These are phyloP conservation scores for Aspergillus arachidicola DNA, from an alignment of 2,329 filamentous ascomycete genomes.

Conservation along the genomic window DNA sequence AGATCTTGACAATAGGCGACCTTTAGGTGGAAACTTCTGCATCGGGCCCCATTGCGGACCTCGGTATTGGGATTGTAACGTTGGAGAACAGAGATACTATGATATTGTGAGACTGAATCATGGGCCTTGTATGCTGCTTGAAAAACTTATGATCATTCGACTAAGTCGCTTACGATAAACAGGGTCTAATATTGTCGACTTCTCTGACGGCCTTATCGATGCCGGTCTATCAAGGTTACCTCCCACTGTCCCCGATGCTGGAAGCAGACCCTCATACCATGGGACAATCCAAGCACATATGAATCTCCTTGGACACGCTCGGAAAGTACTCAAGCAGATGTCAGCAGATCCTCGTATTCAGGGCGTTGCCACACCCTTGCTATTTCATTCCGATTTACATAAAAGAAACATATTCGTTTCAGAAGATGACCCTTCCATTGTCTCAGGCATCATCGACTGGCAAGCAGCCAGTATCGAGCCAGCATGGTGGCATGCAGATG, in stretches of 20 bases:
- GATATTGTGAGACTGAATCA: slow-evolving; percentile 34
- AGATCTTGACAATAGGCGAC: slow-evolving; percentile 13
- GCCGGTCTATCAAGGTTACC: slow-evolving; percentile 41
- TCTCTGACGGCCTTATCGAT: slow-evolving; percentile 43
- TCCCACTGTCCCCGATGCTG: slow-evolving; percentile 16
- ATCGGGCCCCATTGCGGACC: slow-evolving; percentile 34
- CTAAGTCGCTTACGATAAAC: background rate
- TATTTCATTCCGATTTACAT: slow-evolving; percentile 47
- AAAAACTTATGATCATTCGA: too few species aligned
- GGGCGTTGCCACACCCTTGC: slow-evolving; percentile 30
- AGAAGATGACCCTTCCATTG: slow-evolving; percentile 38
- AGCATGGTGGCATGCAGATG: slow-evolving; percentile 42
- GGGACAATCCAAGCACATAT: slow-evolving; percentile 37
- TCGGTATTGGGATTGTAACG: slow-evolving; percentile 28
- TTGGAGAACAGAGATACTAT: slow-evolving; percentile 33
- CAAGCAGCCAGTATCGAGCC: slow-evolving; percentile 45
- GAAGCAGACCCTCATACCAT: slow-evolving; percentile 35
- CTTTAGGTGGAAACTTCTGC: slow-evolving; percentile 31
- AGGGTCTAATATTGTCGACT: slow-evolving; percentile 40
- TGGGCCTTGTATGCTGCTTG: slow-evolving; percentile 40
- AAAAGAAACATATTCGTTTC: slow-evolving; percentile 49
- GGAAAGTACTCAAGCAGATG: slow-evolving; percentile 32
- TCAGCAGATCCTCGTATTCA: slow-evolving; percentile 29
- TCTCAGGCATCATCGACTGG: slow-evolving; percentile 48
- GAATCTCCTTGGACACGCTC: too few species aligned